Evolutionary conservation across 2,329 filamentous ascomycete species (phyloP).

Genomic region (Canariomyces notabilis): DNA sequence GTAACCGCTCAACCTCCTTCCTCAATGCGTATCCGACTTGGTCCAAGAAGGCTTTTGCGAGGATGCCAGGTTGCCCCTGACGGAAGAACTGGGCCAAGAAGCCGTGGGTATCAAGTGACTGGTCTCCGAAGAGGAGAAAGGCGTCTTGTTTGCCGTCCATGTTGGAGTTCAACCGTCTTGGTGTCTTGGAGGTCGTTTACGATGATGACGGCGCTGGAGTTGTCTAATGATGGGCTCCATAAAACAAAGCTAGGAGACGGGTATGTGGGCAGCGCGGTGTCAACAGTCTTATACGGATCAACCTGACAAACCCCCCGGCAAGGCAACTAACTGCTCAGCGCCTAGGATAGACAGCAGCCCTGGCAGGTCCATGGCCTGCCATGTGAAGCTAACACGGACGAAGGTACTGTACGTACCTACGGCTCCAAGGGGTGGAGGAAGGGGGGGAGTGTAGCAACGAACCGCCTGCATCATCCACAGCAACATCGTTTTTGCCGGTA

Average conservation of each 20-base stretch:
- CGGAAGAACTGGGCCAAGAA: constrained; percentile 54
- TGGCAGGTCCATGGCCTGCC: neutral
- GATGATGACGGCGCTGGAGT: constrained; percentile 14
- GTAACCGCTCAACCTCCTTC: constrained; percentile 54
- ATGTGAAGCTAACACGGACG: neutral
- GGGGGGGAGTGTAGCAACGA: neutral
- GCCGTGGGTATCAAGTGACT: constrained; percentile 62
- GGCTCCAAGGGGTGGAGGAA: neutral
- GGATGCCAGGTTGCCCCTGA: constrained; percentile 40
- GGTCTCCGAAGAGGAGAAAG: constrained; percentile 65
- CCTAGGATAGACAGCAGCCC: neutral
- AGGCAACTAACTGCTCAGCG: neutral
- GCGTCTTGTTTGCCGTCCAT: constrained; percentile 21
- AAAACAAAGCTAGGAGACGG: neutral
- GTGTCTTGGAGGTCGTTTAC: neutral
- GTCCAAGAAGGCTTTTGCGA: constrained; percentile 59
- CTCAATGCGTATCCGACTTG: constrained; percentile 52
- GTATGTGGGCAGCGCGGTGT: neutral
- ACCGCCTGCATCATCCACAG: constrained; percentile 9
- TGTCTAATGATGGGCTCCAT: constrained; percentile 10
- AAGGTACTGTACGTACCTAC: neutral
- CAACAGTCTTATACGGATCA: neutral
- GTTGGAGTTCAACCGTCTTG: constrained; percentile 34
- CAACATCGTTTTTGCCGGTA: constrained; percentile 28
- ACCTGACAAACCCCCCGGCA: neutral